Base-by-base conservation (phyloP, 1,284 basidiomycete genomes). In the Apiotrichum akiyoshidainum region DNA sequence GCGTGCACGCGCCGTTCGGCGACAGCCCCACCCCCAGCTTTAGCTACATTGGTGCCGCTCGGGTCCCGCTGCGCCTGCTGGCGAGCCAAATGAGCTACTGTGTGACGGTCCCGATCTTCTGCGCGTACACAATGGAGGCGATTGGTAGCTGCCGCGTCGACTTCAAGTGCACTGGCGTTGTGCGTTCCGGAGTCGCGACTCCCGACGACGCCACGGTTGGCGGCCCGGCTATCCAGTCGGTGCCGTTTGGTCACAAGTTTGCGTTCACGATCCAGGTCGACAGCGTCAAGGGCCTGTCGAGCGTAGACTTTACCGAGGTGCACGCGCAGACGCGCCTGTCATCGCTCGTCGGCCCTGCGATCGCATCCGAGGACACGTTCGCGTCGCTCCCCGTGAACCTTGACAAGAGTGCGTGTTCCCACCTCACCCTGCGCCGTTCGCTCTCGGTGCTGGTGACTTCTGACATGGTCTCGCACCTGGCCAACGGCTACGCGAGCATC, bases 1-100 rank as follows among this genome's bases (percentile, higher is more conserved):
- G 90, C 42, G 87, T 89, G 41, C 88, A 92, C 64, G 90, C 93
- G 74, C 89, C 92, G 1, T 99, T 98, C 80, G 93, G 90, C 76
- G 88, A 93, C 74, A 83, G 84, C 47, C 87, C 88, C 12, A 84
- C 90, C 1, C 88, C 90, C 0, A 86, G 88, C 63, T 93, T 89
- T 74, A 93, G 92, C 6, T 95, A 94, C 76, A 87, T 98, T 57
- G 96, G 94, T 47, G 87, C 89, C 64, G 87, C 90, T 0, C 77
- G 89, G 21, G 82, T 95, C 52, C 91, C 92, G 4, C 83, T 99
- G 31, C 85, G 87, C 0, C 87, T 92, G 6, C 82, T 99, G 35
- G 86, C 85, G 14, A 85, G 89, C 42, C 83, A 87, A 54, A 79
- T 90, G n/a, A 87, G 90, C 0, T 89, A 88, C 8, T 83, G 82